phyloP scores from a whole-genome alignment of 2,329 filamentous ascomycete genomes.

The Dactylonectria estremocensis region DNA sequence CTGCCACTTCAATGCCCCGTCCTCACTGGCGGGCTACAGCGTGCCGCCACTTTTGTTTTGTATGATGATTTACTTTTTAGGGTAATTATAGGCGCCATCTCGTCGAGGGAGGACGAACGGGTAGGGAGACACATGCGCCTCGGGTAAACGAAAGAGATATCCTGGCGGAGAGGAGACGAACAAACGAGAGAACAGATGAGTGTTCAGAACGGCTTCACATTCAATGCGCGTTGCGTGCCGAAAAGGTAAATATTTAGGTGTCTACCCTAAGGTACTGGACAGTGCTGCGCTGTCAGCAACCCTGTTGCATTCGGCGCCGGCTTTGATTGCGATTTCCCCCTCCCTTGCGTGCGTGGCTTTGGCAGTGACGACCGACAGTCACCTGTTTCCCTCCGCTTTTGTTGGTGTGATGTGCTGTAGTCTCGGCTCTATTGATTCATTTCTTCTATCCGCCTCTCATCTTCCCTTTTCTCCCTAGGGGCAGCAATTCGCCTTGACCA shows the following conservation, averaged over 20 bases:
- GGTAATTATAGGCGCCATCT: neutral
- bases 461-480: slow-evolving; percentile 10
- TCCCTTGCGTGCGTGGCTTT: slow-evolving; percentile 38
- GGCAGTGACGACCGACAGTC: slow-evolving; percentile 35
- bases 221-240: no score
- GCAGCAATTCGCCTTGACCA: neutral
- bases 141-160: no score
- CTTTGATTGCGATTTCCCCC: slow-evolving; percentile 49
- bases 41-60: neutral
- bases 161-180: neutral
- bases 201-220: no score
- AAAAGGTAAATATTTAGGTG: no score
- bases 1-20: slow-evolving; percentile 13
- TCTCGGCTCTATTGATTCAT: slow-evolving; percentile 33
- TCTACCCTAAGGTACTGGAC: slow-evolving; percentile 12
- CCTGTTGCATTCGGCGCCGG: slow-evolving; percentile 37
- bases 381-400: slow-evolving; percentile 45
- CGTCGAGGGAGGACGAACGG: neutral
- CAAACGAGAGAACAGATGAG: neutral
- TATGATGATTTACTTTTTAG: neutral
- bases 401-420: slow-evolving; percentile 22
- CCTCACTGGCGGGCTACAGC: neutral
- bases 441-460: slow-evolving; percentile 16
- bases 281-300: slow-evolving; percentile 22
- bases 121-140: neutral